A percentile compares a stretch with the other conserved stretches of the same genome.
phyloP scores from a whole-genome alignment of 768 basidiomycete genomes.

The Strobilomyces echinocephalus region DNA sequence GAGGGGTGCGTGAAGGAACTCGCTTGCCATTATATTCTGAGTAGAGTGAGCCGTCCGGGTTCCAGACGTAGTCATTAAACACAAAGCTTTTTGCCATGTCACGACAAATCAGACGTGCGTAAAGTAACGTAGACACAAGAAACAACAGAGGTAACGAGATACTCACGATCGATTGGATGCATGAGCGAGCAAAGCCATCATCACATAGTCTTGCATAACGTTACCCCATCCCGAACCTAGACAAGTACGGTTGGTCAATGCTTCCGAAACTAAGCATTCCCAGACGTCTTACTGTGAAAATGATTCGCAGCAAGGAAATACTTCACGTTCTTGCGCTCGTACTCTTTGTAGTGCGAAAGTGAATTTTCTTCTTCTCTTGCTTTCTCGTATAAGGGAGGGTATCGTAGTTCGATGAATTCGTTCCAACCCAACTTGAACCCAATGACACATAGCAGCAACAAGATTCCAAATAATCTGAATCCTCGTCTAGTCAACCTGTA shows the following conservation, averaged over 20 bases:
- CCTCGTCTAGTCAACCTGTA: conserved; percentile 24
- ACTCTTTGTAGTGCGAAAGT: conserved; percentile 39
- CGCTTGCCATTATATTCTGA: conserved; percentile 33
- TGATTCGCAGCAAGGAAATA: conserved; percentile 50
- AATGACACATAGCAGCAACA: conserved; percentile 5
- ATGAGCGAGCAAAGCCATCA: conserved; percentile 35
- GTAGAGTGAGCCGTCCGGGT: conserved; percentile 31
- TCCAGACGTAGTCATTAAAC: conserved; percentile 43
- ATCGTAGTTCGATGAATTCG: background rate
- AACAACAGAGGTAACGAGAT: background rate
- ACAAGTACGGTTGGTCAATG: background rate
- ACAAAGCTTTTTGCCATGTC: conserved; percentile 30
- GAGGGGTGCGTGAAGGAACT: conserved; percentile 38
- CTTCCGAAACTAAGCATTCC: background rate
- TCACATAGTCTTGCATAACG: conserved; percentile 37
- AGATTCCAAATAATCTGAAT: conserved; percentile 9
- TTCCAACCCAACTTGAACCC: conserved; percentile 4
- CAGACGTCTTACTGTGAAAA: conserved; percentile 30
- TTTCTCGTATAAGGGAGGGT: conserved; percentile 41
- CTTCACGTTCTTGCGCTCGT: conserved; percentile 33
- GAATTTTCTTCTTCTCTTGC: conserved; percentile 36
- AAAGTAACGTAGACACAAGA: background rate
- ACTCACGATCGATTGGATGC: conserved; percentile 33
- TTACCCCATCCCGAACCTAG: conserved; percentile 40
- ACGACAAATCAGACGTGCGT: conserved; percentile 2